Conservation (phyloP, 129 eudicot species). For the Calendula officinalis region DNA sequence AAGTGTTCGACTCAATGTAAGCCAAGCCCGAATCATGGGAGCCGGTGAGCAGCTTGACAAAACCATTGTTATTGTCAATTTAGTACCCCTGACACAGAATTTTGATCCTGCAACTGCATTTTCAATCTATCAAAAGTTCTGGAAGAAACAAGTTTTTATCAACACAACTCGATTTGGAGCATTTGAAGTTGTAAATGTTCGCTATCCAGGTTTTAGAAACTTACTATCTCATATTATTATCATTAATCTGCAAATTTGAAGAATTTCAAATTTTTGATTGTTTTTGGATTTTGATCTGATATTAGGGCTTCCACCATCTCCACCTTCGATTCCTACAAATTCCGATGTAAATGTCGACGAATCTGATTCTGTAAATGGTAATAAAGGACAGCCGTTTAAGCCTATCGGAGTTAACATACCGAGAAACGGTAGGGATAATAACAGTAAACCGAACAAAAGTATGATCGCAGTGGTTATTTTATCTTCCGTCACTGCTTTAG, state of each 20-base stretch:
- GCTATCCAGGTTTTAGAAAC: conserved; percentile 69
- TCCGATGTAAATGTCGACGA: conserved; percentile 46
- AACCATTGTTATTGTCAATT: conserved; percentile 68
- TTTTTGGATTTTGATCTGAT: conserved; percentile 14
- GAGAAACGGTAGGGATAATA: conserved; percentile 28
- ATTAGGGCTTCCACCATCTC: conserved; percentile 94
- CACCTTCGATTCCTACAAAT: conserved; percentile 56
- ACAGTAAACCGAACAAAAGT: conserved; percentile 39
- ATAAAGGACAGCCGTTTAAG: conserved; percentile 53
- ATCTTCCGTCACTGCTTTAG: conserved; percentile 70
- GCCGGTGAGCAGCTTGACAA: conserved; percentile 69
- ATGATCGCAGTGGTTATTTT: conserved; percentile 52
- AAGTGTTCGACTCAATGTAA: conserved; percentile 51
- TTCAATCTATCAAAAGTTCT: conserved; percentile 66
- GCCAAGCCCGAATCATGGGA: conserved; percentile 92
- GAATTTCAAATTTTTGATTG: not conserved
- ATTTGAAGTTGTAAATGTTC: conserved; percentile 63
- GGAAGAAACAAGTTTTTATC: conserved; percentile 60
- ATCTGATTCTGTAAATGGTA: conserved; percentile 40
- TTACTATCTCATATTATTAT: conserved; percentile 1
- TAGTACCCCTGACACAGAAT: conserved; percentile 55
- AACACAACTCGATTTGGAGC: conserved; percentile 55
- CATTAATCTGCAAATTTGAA: not conserved
- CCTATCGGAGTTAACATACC: conserved; percentile 83
- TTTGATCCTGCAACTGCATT: conserved; percentile 53